phyloP scores from a whole-genome alignment of 2,329 filamentous ascomycete species.

The Xylariaceae sp. region DNA sequence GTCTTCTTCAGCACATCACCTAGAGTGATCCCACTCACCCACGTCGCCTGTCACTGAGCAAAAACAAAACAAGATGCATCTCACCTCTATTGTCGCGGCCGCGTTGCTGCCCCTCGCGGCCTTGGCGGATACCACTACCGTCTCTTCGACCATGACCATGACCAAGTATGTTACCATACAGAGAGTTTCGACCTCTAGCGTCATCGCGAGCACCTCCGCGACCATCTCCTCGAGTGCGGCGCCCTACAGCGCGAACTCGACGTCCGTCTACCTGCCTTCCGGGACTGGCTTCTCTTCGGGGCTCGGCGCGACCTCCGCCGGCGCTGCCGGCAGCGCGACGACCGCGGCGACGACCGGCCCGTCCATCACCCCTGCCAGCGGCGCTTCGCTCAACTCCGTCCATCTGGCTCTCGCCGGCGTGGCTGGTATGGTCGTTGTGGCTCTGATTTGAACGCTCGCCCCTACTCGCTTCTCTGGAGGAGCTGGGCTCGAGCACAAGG shows the following conservation, averaged over 20 bases:
- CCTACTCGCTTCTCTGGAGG: slow-evolving; percentile 1
- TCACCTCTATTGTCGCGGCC: slow-evolving; percentile 38
- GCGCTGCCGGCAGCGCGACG: slow-evolving; percentile 16
- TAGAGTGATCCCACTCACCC: too few species aligned
- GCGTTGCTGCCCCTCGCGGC: slow-evolving; percentile 47
- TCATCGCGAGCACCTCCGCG: slow-evolving; percentile 12
- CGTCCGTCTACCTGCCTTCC: slow-evolving; percentile 21
- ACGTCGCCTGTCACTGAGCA: too few species aligned
- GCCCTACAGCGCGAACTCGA: slow-evolving; percentile 28
- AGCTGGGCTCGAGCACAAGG: slow-evolving; percentile 3
- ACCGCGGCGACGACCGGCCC: slow-evolving; percentile 24
- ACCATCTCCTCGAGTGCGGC: slow-evolving; percentile 29
- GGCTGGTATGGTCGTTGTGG: slow-evolving; percentile 41
- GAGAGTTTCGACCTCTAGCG: slow-evolving; percentile 26
- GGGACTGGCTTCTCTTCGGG: slow-evolving; percentile 23
- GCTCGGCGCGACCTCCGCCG: slow-evolving; percentile 19
- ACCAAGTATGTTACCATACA: slow-evolving; percentile 47
- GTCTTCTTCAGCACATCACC: too few species aligned
- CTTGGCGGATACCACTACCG: slow-evolving; percentile 34
- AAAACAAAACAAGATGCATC: slow-evolving; percentile 37
- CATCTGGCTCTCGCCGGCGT: slow-evolving; percentile 41
- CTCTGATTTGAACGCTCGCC: slow-evolving; percentile 38
- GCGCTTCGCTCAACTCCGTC: slow-evolving; percentile 34
- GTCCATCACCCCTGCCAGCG: slow-evolving; percentile 33
- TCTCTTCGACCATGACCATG: slow-evolving; percentile 41